Evolutionary conservation across 2,329 filamentous ascomycete genomes (phyloP), one percentile per base, ranked within the genome.

Genomic region (Elsinoe ampelina): DNA sequence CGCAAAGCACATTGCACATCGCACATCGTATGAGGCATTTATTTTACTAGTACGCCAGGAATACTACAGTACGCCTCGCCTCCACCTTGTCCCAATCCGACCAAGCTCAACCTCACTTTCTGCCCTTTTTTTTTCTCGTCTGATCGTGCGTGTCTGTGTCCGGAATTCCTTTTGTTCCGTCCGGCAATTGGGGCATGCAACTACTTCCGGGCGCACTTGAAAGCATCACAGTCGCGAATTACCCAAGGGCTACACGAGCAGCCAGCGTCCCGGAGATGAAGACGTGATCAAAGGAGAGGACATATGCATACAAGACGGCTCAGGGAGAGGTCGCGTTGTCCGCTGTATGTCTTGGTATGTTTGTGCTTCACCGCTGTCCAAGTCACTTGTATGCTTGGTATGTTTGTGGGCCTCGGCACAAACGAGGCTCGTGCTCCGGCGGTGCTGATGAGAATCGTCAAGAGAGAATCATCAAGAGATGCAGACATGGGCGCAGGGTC

Each of bases 31-130:
- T 50, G 45, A 50, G 45, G 45, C 45, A 50, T 50, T 50, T 50
- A 50, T 50, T 50, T 50, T 45, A 45, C 41, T 45, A 13, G 41
- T 45, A 45, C 41, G 41, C 45, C 32, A n/a, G n/a, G n/a, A n/a
- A n/a, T n/a, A n/a, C n/a, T n/a, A n/a, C n/a, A 13, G 41, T 45
- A 45, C 41, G 41, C 45, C 32, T 50, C 45, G 36, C 45, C 45
- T 50, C 45, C 45, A 50, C 45, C 45, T 35, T 36, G 45, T 35
- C 45, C 45, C 45, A 50, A 34, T 50, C 26, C 17, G 45, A 15
- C 11, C 45, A 50, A 50, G 45, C 45, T 50, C 30, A 12, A 50
- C 45, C 45, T 34, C 45, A 34, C 12, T 36, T 36, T 17, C 43
- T 32, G 26, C 45, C 45, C 26, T 50, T 17, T 34, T 19, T 45